These are phyloP conservation scores for Eucalyptus coolabah DNA, from an alignment of 345 rosid species.

Conservation along the genomic window DNA sequence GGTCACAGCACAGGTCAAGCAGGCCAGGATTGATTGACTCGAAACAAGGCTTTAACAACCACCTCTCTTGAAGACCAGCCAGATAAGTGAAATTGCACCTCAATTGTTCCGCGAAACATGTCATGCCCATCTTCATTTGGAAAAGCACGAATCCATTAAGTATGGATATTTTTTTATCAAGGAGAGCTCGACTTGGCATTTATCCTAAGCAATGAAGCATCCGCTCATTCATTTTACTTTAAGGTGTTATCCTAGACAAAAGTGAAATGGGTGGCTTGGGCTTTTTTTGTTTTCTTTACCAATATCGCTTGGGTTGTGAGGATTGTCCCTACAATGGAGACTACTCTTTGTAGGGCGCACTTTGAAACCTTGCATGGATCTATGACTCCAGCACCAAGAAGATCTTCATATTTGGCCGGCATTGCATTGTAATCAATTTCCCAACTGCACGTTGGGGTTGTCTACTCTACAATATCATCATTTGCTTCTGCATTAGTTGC, in stretches of 20 bases:
- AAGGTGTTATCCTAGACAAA: constrained; percentile 61
- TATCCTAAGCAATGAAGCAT: not conserved
- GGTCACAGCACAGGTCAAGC: too few relatives aligned
- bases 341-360: constrained; percentile 67
- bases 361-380: constrained; percentile 76
- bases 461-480: constrained; percentile 59
- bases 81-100: not conserved
- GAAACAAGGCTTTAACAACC: too few relatives aligned
- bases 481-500: constrained; percentile 65
- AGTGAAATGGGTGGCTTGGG: constrained; percentile 49
- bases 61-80: not conserved
- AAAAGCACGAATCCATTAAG: not conserved
- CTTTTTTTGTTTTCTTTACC: constrained; percentile 50
- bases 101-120: not conserved
- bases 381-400: constrained; percentile 45
- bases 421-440: constrained; percentile 67
- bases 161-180: not conserved
- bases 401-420: constrained; percentile 59
- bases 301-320: constrained; percentile 74
- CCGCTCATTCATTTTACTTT: not conserved
- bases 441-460: constrained; percentile 42
- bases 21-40: too few relatives aligned
- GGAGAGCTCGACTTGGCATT: not conserved
- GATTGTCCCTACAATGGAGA: constrained; percentile 48
- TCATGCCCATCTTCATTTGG: not conserved